Evolutionary conservation across 108 stramenopile genomes (phyloP), one percentile per base, ranked within the genome.

Genomic region (Epithemia pelagica): DNA sequence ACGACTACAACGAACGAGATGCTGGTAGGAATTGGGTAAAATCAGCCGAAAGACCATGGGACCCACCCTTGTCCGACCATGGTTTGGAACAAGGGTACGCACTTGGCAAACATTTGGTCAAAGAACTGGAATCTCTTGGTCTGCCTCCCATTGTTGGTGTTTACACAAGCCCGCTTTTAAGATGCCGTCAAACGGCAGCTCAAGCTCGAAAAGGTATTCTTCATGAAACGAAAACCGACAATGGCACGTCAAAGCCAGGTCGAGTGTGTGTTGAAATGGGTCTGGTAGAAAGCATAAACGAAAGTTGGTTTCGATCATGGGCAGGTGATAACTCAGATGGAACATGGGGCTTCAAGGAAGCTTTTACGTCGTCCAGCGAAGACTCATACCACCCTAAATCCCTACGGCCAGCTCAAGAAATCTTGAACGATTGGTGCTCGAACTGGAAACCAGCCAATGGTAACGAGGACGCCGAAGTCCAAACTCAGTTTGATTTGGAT

Each of bases 241-340:
- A n/a, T 3, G 18, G 10, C 2, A 29, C 30, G 10, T 23, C 23
- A 33, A 7, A 28, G n/a, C 51, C 2, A 54, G 10, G 15, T 10
- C 24, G 59, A 10, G 70, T 83, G 18, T 61, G 55, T 28, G 60
- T 77, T 18, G 83, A 80, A 58, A 10, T 56, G 18, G 84, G 80
- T 28, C 58, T 85, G 18, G 30, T 64, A 2, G 84, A 85, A 77
- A 73, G 71, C 63, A 58, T 85, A 19, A 79, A 77, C 64, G 68
- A 80, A 55, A 72, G 66, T 28, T 85, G 78, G 78, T 85, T 73
- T 61, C 65, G 78, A 29, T 76, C 74, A 5, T 85, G 84, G 84
- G 59, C 71, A 5, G 1, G 76, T 5, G 70, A 68, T 8, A 75
- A 65, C 8, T 66, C 76, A 21, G 76, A 85, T 32, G 72, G 76